phyloP scores from a whole-genome alignment of 441 rosid genomes.

The Rhodomyrtus psidioides region DNA sequence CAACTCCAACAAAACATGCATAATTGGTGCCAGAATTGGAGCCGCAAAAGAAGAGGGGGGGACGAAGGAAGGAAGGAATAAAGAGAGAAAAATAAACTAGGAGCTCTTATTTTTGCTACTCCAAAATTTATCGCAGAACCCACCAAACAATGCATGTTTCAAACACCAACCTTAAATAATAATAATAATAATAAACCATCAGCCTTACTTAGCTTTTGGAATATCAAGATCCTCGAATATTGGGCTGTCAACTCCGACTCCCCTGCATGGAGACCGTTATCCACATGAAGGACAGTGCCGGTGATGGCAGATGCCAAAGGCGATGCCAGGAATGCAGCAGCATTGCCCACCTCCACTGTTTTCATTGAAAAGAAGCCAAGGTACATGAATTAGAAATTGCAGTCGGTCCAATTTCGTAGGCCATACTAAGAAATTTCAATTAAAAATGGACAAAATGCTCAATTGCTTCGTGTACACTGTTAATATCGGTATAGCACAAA shows the following conservation, averaged over 20 bases:
- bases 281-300: slow-evolving; percentile 78
- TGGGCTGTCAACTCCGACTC: slow-evolving; percentile 88
- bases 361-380: background rate
- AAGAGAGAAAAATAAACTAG: background rate
- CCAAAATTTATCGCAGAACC: background rate
- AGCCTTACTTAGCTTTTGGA: slow-evolving; percentile 30
- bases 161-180: too few species aligned
- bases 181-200: too few species aligned
- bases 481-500: background rate
- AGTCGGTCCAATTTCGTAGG: background rate
- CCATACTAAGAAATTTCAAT: background rate
- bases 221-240: slow-evolving; percentile 55
- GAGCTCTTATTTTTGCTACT: too few species aligned
- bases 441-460: background rate
- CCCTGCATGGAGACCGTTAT: slow-evolving; percentile 96
- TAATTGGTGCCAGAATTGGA: background rate
- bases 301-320: slow-evolving; percentile 86
- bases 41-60: too few species aligned
- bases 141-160: background rate
- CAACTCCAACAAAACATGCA: too few species aligned
- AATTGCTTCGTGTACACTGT: background rate
- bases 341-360: slow-evolving; percentile 88
- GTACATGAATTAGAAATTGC: background rate
- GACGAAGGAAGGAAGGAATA: too few species aligned
- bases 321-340: slow-evolving; percentile 80